A percentile compares a stretch with the other conserved stretches of the same genome.
These are phyloP conservation scores for Pistacia integerrima DNA, from an alignment of 345 rosid species.

Conservation along the genomic window DNA sequence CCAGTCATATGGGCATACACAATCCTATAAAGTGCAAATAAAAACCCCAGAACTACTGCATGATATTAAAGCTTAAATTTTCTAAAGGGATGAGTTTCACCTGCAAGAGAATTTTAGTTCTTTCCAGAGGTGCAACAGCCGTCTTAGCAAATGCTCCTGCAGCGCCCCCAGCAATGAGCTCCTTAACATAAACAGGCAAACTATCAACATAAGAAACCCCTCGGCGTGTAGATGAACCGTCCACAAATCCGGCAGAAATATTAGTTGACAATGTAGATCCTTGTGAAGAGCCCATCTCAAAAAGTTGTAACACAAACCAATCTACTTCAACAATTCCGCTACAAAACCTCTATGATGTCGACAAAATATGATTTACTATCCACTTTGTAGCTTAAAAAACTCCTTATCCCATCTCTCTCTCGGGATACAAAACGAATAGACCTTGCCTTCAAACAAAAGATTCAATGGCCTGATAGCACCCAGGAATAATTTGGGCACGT, in stretches of 20 bases:
- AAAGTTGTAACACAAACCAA: conserved; percentile 20
- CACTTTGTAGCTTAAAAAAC: conserved; percentile 57
- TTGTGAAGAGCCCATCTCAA: conserved; percentile 65
- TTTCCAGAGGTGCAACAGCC: conserved; percentile 89
- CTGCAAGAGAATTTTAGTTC: conserved; percentile 90
- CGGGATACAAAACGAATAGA: conserved; percentile 45
- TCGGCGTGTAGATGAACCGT: conserved; percentile 46
- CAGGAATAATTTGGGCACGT: conserved; percentile 44
- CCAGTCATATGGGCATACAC: neutral
- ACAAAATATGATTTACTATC: conserved; percentile 34
- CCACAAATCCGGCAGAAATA: conserved; percentile 64
- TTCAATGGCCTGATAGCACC: conserved; percentile 66
- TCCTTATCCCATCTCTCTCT: conserved; percentile 94
- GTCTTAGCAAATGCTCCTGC: conserved; percentile 95
- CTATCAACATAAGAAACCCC: conserved; percentile 49
- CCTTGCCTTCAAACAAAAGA: conserved; percentile 37
- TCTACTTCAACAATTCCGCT: conserved; percentile 9
- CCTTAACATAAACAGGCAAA: conserved; percentile 81
- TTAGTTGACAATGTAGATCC: conserved; percentile 69
- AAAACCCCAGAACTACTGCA: neutral
- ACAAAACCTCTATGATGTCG: conserved; percentile 1
- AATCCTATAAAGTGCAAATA: neutral
- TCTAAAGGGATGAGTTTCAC: conserved; percentile 32
- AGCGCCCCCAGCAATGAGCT: conserved; percentile 93
- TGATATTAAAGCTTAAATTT: neutral